Evolutionary conservation across 805 yeast genomes (phyloP), one percentile per base, ranked within the genome.

Genomic region (Clavispora fructus): DNA sequence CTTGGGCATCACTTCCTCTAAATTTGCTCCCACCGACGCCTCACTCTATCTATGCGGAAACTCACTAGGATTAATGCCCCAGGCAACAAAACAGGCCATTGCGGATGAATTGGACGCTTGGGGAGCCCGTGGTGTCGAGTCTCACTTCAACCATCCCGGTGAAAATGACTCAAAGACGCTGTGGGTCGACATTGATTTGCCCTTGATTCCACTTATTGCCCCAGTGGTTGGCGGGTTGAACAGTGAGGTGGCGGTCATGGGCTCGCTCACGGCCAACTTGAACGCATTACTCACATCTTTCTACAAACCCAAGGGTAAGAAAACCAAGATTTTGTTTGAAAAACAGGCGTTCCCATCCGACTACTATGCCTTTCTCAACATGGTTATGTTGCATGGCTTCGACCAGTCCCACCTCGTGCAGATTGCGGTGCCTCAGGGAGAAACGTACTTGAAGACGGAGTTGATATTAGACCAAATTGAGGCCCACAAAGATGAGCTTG

Each of bases 281-380:
- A 94, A 92, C 60, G 73, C 90, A 0, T 67, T 90, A 54, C 61
- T 92, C 48, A 67, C 81, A 7, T 75, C 87, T 11, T 91, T 92
- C 60, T 91, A 88, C 66, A 75, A 72, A 53, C 97, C 97, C 0
- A 52, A 55, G 3, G 79, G 75, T 2, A 60, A 54, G 4, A 75
- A 82, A 52, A 74, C 76, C 50, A 88, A 88, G 69, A 86, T 91
- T 38, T 60, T 91, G 51, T 87, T 87, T 61, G 98, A 91, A 59
- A 82, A 82, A 55, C 85, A 83, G 47, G 92, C 97, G 0, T 91
- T 91, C 59, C 97, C 98, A 0, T 87, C 96, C 0, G 98, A 91
- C 62, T 87, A 78, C 67, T 91, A 90, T 66, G 92, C 96, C 3
- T 80, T 91, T 52, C 74, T 77, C 51, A 87, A 87, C 58, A 83